Evolutionary conservation across 1,139 yeast genomes (phyloP).

Genomic region (Hansenula sp.): DNA sequence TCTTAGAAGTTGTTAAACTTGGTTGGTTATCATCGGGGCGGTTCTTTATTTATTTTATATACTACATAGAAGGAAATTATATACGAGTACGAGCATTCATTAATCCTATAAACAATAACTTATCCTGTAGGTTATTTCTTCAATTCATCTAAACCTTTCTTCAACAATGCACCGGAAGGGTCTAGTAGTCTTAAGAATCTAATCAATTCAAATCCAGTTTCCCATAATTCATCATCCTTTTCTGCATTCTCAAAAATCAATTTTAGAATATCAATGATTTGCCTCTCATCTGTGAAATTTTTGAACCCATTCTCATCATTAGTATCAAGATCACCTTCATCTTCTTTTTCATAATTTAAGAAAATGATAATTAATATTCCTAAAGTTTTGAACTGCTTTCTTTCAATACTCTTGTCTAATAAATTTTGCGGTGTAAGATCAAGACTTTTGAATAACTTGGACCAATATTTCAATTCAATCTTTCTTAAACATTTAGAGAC

Average conservation of each 20-base stretch:
- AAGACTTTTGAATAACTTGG: conserved; percentile 40
- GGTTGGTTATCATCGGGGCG: not conserved
- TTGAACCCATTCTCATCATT: conserved; percentile 14
- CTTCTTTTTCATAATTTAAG: conserved; percentile 31
- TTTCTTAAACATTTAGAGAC: conserved; percentile 60
- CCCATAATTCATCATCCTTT: conserved; percentile 41
- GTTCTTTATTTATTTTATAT: conserved; percentile 1
- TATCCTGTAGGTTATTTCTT: not conserved
- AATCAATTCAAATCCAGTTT: conserved; percentile 43
- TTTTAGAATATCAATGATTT: conserved; percentile 36
- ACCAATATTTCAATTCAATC: conserved; percentile 64
- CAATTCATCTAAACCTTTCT: conserved; percentile 8
- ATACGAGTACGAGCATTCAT: not conserved
- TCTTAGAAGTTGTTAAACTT: too few species aligned
- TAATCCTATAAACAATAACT: too few species aligned
- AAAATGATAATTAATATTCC: conserved; percentile 44
- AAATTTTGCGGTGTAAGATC: conserved; percentile 36
- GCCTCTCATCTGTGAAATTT: conserved; percentile 29
- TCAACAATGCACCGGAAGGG: conserved; percentile 17
- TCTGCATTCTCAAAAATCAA: conserved; percentile 27
- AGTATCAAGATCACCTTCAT: conserved; percentile 4
- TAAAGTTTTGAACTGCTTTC: conserved; percentile 38
- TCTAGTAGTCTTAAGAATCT: conserved; percentile 44
- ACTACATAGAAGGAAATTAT: too few species aligned
- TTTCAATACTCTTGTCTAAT: conserved; percentile 32